Evolutionary conservation across 768 basidiomycete species (phyloP).

Genomic region (Rickenella mellea): DNA sequence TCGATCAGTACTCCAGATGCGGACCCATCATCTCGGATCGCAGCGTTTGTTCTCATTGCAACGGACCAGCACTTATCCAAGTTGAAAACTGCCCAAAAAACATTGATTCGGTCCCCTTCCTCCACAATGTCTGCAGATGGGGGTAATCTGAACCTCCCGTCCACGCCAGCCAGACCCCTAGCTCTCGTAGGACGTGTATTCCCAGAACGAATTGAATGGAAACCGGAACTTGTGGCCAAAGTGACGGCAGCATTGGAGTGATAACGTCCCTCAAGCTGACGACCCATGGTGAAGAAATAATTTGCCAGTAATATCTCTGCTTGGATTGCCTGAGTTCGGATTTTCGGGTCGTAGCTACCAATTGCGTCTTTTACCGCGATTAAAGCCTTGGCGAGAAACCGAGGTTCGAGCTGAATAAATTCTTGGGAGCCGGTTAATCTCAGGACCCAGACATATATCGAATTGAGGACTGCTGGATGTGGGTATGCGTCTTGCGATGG

Average conservation of each 20-base stretch:
- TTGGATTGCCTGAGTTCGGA: slow-evolving; percentile 15
- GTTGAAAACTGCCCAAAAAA: slow-evolving; percentile 27
- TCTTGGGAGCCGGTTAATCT: slow-evolving; percentile 32
- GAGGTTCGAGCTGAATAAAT: neutral
- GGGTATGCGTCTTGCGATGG: slow-evolving; percentile 22
- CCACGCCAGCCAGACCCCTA: too few species aligned
- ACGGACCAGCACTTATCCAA: slow-evolving; percentile 24
- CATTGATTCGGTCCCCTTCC: slow-evolving; percentile 26
- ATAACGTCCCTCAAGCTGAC: slow-evolving; percentile 20
- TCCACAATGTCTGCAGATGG: slow-evolving; percentile 21
- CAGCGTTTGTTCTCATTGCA: slow-evolving; percentile 19
- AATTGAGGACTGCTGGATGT: slow-evolving; percentile 37
- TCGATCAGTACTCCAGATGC: slow-evolving; percentile 21
- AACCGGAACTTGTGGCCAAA: slow-evolving; percentile 35
- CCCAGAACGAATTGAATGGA: slow-evolving; percentile 43
- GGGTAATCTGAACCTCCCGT: slow-evolving; percentile 9
- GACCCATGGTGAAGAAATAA: slow-evolving; percentile 19
- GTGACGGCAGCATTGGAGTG: slow-evolving; percentile 20
- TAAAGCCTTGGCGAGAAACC: neutral
- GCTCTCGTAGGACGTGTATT: too few species aligned
- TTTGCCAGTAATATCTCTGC: slow-evolving; percentile 21
- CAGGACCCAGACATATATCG: slow-evolving; percentile 48
- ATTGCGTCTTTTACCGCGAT: neutral
- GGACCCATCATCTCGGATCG: slow-evolving; percentile 18
- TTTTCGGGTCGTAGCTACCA: neutral